Percentiles rank a stretch among this genome's conserved stretches.
Conservation (phyloP, 139 green algal species). For the Coelastrella sp. region DNA sequence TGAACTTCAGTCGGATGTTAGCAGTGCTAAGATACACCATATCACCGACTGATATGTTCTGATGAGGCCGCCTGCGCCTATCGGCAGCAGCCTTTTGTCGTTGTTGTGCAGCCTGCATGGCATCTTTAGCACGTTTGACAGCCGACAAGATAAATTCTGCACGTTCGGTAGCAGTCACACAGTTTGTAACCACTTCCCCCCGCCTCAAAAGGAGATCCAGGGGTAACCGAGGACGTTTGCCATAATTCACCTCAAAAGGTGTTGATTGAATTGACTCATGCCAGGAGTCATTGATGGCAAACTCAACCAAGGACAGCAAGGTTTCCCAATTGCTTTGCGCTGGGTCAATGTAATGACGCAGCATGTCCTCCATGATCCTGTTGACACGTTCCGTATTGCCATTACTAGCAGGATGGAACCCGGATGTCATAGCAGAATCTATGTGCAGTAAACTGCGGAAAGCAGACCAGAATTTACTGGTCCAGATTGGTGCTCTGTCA, state of each 20-base stretch:
- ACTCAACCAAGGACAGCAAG: conserved; percentile 55
- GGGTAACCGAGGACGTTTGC: conserved; percentile 52
- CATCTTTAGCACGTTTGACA: conserved; percentile 4
- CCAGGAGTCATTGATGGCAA: conserved; percentile 66
- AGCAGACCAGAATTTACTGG: conserved; percentile 7
- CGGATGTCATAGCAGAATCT: conserved; percentile 11
- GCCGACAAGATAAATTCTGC: neutral
- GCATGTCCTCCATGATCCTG: conserved; percentile 66
- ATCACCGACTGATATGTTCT: conserved; percentile 6
- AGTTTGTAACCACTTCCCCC: neutral
- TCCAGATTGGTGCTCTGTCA: neutral
- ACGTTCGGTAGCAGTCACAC: neutral
- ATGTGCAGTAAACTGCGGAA: neutral
- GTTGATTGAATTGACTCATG: conserved; percentile 47
- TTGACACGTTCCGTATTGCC: conserved; percentile 78
- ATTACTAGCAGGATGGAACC: conserved; percentile 55
- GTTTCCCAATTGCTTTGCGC: conserved; percentile 65
- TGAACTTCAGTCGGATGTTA: conserved; percentile 36
- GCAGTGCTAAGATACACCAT: conserved; percentile 50
- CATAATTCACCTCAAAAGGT: conserved; percentile 64
- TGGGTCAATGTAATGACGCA: conserved; percentile 57
- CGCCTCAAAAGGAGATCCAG: conserved; percentile 3
- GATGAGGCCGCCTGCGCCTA: neutral
- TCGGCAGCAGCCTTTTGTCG: conserved; percentile 34
- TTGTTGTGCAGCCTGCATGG: conserved; percentile 39